Evolutionary conservation across 2,329 filamentous ascomycete genomes (phyloP), one percentile per base, ranked within the genome.

Genomic region (Aschersonia sp.): DNA sequence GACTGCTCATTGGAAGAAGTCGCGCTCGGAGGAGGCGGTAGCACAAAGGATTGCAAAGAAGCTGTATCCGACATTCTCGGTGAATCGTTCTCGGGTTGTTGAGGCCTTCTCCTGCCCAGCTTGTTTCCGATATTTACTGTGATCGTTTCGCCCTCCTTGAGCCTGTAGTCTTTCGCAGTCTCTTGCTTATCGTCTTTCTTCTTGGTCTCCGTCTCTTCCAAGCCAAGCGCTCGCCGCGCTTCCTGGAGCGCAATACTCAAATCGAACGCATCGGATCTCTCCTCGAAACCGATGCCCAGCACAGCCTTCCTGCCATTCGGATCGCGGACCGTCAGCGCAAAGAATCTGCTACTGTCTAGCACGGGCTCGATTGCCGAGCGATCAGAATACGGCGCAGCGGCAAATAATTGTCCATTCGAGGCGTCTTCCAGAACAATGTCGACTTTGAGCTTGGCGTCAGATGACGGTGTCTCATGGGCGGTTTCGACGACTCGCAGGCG

Each of bases 71-170:
- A 54, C 6, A 50, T 35, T 12, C 12, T 35, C 11, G 44, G 33
- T 29, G 31, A 35, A 29, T 31, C 37, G 22, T 22, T 22, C 22
- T 22, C 22, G 10, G 4, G 41, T 14, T 29, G 14, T 39, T 50
- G 49, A 44, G 65, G 60, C 54, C 61, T 70, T 54, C 77, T 71
- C 54, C 72, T 64, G 12, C 71, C 72, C 50, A 75, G 70, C 53
- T 71, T 71, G 45, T 70, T 75, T 29, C 79, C 78, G 5, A 92
- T 73, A 60, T 85, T 86, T 53, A 94, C 81, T 30, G 82, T 87
- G 56, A 94, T 94, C 14, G 85, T 94, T 72, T 95, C 83, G 9
- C 87, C 87, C 51, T 89, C 87, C 63, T 94, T 94, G 53, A 95
- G 63, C 57, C 85, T 89, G 59, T 87, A 88, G 58, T 94, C 87